Percentiles rank a stretch among this genome's conserved stretches.
Conservation (phyloP, 106 monocot genomes). For the Platanthera zijinensis region DNA sequence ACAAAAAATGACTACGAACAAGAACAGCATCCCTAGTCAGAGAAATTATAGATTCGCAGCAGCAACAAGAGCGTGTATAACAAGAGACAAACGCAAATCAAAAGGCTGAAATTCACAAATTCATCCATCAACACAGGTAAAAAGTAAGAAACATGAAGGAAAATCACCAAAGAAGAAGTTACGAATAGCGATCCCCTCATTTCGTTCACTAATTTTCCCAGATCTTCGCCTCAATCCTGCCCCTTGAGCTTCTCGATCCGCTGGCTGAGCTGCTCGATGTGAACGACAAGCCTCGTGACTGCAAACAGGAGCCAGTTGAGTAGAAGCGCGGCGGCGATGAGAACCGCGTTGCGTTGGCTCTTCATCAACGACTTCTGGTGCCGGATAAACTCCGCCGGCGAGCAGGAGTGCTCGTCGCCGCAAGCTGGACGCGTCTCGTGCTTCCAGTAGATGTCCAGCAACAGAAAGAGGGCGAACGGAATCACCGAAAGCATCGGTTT, state of each 20-base stretch:
- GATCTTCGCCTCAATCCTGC: constrained; percentile 16
- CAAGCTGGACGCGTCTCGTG: constrained; percentile 65
- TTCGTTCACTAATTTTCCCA: neutral
- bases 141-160: neutral
- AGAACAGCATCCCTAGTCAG: neutral
- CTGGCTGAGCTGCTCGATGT: constrained; percentile 38
- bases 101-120: neutral
- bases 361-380: constrained; percentile 75
- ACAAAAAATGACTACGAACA: too few relatives aligned
- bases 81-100: neutral
- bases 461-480: constrained; percentile 71
- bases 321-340: constrained; percentile 58
- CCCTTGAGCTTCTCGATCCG: constrained; percentile 55
- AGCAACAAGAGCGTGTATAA: neutral
- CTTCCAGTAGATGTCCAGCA: constrained; percentile 91
- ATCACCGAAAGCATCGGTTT: constrained; percentile 69
- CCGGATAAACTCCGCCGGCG: constrained; percentile 56
- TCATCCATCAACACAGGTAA: neutral
- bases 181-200: neutral
- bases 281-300: constrained; percentile 41
- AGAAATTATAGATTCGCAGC: neutral
- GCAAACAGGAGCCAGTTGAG: constrained; percentile 76
- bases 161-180: neutral
- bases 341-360: constrained; percentile 75
- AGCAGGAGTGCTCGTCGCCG: constrained; percentile 52